These are phyloP conservation scores for Oryza rufipogon DNA, from an alignment of 176 grass and related monocot genomes.

Conservation along the genomic window DNA sequence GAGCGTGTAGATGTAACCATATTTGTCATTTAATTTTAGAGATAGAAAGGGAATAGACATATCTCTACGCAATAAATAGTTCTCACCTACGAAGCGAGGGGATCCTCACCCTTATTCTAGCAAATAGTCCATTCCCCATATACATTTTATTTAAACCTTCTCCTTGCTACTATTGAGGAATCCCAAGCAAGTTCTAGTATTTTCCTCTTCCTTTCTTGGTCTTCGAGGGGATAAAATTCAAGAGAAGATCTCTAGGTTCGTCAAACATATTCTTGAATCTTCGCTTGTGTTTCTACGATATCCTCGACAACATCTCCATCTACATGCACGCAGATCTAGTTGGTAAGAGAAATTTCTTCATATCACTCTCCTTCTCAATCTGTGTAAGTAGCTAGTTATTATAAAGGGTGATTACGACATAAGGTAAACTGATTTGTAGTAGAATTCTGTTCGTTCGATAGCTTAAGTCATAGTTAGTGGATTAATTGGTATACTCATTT, in stretches of 20 bases:
- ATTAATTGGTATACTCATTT: background rate
- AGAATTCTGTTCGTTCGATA: background rate
- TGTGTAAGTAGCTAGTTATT: background rate
- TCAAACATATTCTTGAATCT: background rate
- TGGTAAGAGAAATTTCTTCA: constrained; percentile 5
- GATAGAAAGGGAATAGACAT: background rate
- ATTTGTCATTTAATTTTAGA: constrained; percentile 14
- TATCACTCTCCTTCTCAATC: background rate
- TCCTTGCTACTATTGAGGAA: background rate
- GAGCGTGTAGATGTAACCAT: background rate
- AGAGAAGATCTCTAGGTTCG: background rate
- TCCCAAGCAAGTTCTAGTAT: background rate
- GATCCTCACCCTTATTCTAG: background rate
- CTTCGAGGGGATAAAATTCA: background rate
- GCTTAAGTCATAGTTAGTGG: background rate
- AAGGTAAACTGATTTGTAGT: background rate
- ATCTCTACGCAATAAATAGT: background rate
- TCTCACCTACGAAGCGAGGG: background rate
- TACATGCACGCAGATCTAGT: background rate
- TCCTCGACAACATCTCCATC: background rate
- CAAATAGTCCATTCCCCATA: background rate
- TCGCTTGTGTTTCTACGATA: background rate
- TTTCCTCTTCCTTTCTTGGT: too few relatives aligned
- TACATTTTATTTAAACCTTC: background rate
- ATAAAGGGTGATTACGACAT: background rate